Percentiles rank a stretch among this genome's conserved stretches.
Conservation (phyloP, 2,329 filamentous ascomycete species). For the Aspergillus thermomutatus region DNA sequence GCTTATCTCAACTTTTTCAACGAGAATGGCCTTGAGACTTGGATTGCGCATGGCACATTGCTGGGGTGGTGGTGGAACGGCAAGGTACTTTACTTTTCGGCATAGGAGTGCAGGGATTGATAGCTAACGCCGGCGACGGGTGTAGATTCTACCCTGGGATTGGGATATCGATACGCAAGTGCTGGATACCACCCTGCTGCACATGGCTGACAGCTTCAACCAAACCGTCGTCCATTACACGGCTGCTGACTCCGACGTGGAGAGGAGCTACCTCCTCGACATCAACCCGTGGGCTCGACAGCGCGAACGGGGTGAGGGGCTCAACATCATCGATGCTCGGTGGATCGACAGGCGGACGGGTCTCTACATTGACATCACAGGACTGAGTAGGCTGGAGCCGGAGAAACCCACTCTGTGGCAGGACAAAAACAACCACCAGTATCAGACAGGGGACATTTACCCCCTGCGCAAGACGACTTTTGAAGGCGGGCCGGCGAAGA, state of each 20-base stretch:
- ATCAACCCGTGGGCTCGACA: conserved; percentile 69
- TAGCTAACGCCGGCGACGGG: background rate
- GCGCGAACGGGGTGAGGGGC: conserved; percentile 61
- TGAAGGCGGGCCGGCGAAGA: conserved; percentile 66
- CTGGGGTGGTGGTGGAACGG: conserved; percentile 89
- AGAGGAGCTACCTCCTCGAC: conserved; percentile 66
- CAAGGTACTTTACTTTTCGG: conserved; percentile 38
- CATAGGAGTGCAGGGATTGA: background rate
- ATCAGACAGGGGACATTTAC: conserved; percentile 68
- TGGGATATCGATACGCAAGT: conserved; percentile 82
- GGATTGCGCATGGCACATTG: conserved; percentile 81
- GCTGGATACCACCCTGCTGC: conserved; percentile 61
- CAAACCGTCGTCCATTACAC: conserved; percentile 57
- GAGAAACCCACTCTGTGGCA: conserved; percentile 64
- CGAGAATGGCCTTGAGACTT: conserved; percentile 68
- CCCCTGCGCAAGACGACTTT: conserved; percentile 71
- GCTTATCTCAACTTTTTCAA: conserved; percentile 69
- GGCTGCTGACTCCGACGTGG: conserved; percentile 37
- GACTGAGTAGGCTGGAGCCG: conserved; percentile 64
- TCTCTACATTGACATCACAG: conserved; percentile 81
- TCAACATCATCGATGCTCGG: conserved; percentile 78
- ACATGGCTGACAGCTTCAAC: conserved; percentile 66
- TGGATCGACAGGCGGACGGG: conserved; percentile 77
- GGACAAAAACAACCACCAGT: conserved; percentile 77
- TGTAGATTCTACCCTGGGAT: conserved; percentile 74